These are phyloP conservation scores for Jamesozyma piceae DNA, from an alignment of 805 yeast genomes.

Conservation along the genomic window DNA sequence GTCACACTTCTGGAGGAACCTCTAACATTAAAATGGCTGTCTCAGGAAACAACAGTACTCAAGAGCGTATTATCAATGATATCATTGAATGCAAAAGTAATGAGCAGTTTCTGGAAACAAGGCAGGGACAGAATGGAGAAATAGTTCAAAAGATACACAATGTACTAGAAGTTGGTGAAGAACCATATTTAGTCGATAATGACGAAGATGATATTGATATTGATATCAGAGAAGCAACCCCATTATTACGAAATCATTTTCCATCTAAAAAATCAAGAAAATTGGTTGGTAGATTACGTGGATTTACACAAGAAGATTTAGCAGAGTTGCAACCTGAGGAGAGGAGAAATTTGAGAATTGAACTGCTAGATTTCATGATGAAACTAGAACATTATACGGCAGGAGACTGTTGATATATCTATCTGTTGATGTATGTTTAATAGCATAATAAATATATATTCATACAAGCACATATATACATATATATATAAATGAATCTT, in stretches of 20 bases:
- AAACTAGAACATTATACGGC: conserved; percentile 14
- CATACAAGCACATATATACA: not conserved
- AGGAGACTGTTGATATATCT: not conserved
- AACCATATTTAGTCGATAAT: not conserved
- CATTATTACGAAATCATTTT: conserved; percentile 13
- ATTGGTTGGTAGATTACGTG: conserved; percentile 13
- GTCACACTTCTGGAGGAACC: too few relatives aligned
- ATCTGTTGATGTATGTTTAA: not conserved
- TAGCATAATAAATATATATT: not conserved
- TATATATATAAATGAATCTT: not conserved
- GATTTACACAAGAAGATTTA: conserved; percentile 12
- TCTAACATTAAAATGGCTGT: too few relatives aligned
- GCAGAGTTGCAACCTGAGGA: conserved; percentile 13
- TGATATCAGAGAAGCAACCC: conserved; percentile 6
- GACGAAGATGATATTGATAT: not conserved
- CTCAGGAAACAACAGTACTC: too few relatives aligned
- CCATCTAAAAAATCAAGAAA: conserved; percentile 16
- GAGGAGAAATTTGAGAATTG: conserved; percentile 18
- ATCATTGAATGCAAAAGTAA: not conserved
- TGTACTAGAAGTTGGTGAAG: not conserved
- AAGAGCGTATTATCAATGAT: not conserved
- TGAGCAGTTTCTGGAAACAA: not conserved
- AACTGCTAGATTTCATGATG: conserved; percentile 19
- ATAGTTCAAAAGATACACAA: not conserved
- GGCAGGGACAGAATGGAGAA: not conserved